Evolutionary conservation across 495 filamentous ascomycete species (phyloP), one percentile per base, ranked within the genome.

Genomic region (Letharia lupina): DNA sequence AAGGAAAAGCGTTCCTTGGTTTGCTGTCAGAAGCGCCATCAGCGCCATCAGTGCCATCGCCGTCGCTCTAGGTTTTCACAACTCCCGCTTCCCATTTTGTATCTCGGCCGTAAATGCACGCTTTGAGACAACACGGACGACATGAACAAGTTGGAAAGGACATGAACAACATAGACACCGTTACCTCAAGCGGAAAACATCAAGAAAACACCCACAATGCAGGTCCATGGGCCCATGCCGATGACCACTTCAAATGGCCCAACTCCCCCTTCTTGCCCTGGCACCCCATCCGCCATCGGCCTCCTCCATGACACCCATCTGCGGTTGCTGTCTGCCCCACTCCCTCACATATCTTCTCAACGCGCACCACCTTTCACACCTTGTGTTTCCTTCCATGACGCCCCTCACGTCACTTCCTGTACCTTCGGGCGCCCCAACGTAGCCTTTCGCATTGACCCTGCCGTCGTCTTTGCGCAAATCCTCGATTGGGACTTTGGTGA

Each of bases 321-420:
- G 61, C 10, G 61, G 88, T 69, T 90, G 87, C 73, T 96, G 90
- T 62, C 83, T 81, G 47, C 86, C 91, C 92, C 92, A 96, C 73
- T 95, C 90, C 62, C 79, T 77, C 50, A 97, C 88, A 71, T 97
- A 97, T 41, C 85, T 63, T 69, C 86, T 86, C 45, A 97, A 78
- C 23, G 91, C 91, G 70, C 81, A 84, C 92, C 92, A 97, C 58
- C 92, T 80, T 63, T 83, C 83, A 72, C 89, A 86, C 56, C 74
- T 72, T 2, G 37, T 39, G 10, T 62, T 60, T 57, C 77, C 72
- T 63, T 81, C 81, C 70, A 65, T 71, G 3, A 71, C 64, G 3
- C 67, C 74, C 11, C 76, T 73, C 39, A 72, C 73, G 61, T 76
- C 77, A 10, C 64, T 67, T 2, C 76, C 74, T 3, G 74, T 73